Conservation (phyloP, 1,284 basidiomycete species). For the Malassezia dermatis region DNA sequence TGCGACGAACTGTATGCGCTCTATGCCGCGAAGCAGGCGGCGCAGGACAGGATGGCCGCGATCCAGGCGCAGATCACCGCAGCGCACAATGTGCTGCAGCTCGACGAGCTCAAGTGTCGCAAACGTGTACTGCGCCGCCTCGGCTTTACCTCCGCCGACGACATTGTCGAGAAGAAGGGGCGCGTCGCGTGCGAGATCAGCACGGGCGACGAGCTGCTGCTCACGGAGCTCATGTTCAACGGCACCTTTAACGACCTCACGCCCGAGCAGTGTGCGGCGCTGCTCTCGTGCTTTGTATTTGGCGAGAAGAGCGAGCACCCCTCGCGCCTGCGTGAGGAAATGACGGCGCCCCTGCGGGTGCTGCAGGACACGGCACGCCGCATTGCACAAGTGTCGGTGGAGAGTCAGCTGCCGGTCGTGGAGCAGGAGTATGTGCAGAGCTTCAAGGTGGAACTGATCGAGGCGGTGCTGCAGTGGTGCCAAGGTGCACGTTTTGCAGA, state of each 20-base stretch:
- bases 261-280: constrained; percentile 83
- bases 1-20: constrained; percentile 65
- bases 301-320: constrained; percentile 86
- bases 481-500: constrained; percentile 91
- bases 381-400: constrained; percentile 89
- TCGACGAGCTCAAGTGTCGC: constrained; percentile 90
- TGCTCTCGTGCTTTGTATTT: constrained; percentile 94
- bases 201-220: constrained; percentile 85
- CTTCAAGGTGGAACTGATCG: constrained; percentile 98
- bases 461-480: constrained; percentile 93
- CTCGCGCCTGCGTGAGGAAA: constrained; percentile 77
- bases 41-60: constrained; percentile 61
- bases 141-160: constrained; percentile 75
- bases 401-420: constrained; percentile 74
- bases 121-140: constrained; percentile 86
- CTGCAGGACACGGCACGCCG: constrained; percentile 91
- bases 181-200: constrained; percentile 97
- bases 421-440: constrained; percentile 90
- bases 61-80: constrained; percentile 75
- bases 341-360: constrained; percentile 76
- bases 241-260: constrained; percentile 81
- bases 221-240: constrained; percentile 96
- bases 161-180: constrained; percentile 96
- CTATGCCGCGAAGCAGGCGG: constrained; percentile 67
- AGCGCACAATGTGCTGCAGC: constrained; percentile 83